phyloP scores from a whole-genome alignment of 257 asterid species.

The Solanum chaucha region DNA sequence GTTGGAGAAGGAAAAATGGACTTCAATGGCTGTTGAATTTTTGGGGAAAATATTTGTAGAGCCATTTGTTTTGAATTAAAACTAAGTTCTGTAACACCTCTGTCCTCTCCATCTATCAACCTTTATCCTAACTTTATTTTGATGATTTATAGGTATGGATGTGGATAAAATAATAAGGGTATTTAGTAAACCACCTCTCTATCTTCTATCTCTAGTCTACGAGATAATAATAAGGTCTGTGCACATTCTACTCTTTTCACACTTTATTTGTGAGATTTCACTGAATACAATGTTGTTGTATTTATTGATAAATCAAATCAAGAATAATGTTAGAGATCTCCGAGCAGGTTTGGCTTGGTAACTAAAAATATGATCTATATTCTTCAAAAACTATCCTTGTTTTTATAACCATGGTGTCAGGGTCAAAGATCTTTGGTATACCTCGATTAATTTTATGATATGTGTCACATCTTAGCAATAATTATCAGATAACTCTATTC shows the following conservation, averaged over 20 bases:
- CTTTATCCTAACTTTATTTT: not conserved
- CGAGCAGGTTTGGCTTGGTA: not conserved
- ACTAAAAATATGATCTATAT: not conserved
- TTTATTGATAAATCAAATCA: not conserved
- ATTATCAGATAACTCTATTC: not conserved
- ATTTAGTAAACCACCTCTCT: not conserved
- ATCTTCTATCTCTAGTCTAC: too few relatives aligned
- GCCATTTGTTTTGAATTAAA: not conserved
- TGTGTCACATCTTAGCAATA: fast-evolving
- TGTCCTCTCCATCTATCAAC: not conserved
- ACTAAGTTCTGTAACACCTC: not conserved
- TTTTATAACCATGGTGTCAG: too few relatives aligned
- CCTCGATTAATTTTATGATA: too few relatives aligned
- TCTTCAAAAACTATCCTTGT: too few relatives aligned
- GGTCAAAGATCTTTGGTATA: too few relatives aligned
- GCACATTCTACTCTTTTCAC: too few relatives aligned
- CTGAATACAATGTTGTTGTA: not conserved
- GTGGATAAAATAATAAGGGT: not conserved
- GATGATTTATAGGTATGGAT: not conserved
- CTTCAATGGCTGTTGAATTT: not conserved
- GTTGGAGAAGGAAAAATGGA: not conserved
- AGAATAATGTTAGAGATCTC: not conserved
- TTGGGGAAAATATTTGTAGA: not conserved
- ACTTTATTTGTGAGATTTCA: too few relatives aligned
- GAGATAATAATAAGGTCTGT: too few relatives aligned